Base-by-base conservation (phyloP, 2,329 filamentous ascomycete genomes). In the Aureobasidium musti region DNA sequence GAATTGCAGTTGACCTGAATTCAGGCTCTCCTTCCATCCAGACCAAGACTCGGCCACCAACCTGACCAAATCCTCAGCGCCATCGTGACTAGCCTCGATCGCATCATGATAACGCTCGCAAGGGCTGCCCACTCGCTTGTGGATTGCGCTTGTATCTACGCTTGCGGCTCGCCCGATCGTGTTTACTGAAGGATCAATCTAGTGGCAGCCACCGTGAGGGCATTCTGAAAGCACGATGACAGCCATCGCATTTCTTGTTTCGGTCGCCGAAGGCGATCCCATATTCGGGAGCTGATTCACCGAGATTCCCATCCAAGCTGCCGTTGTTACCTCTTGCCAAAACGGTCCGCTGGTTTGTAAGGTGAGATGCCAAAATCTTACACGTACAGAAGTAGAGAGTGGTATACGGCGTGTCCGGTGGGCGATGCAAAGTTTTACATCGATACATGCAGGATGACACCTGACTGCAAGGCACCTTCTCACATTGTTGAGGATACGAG, bases 381-480 rank as follows among this genome's bases (percentile, higher is more conserved):
- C 56, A 17, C 21, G 23, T 60, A 47, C 26, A 30, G 26, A 60
- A 11, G 54, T 28, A 59, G 28, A 47, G 56, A 47, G 39, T 43
- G 26, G 56, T 45, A 45, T 45, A 8, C 56, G 56, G 56, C 21
- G 5, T 21, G 8, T 8, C 39, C 56, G 56, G 47, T 19, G 8
- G 56, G 39, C 39, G 1, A 33, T 61, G 57, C 30, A 37, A 30
- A 13, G n/a, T 19, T 49, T 49, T 37, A 26, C 37, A 5, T 35
- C 41, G 5, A 47, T n/a, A 28, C 19, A 33, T 37, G 19, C n/a
- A 49, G 19, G 26, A 43, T 61, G 26, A 23, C 57, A 61, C 39
- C 57, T 61, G 57, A 61, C 43, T 61, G 30, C 43, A 47, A 61
- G 30, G 57, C 57, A 59, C 56, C 8, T 41, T 52, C 57, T 49